A percentile compares a stretch with the other conserved stretches of the same genome.
Conservation (phyloP, 2,329 filamentous ascomycete species). For the Aureobasidium sp. region DNA sequence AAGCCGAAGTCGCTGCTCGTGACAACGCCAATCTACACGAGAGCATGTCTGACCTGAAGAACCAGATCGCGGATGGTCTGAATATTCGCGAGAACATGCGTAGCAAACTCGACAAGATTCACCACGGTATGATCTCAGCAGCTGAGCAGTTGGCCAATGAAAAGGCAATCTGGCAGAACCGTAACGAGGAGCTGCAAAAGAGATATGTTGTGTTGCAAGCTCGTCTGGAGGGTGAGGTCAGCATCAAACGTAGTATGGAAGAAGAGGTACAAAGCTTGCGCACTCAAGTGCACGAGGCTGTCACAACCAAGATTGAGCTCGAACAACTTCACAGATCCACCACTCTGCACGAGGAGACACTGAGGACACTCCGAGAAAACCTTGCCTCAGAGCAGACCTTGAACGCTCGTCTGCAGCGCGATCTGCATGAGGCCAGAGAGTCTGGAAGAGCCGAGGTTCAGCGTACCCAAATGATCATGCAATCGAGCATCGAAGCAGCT, state of each 20-base stretch:
- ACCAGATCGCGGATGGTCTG: slow-evolving; percentile 78
- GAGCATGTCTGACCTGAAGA: slow-evolving; percentile 63
- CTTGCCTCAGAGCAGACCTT: slow-evolving; percentile 65
- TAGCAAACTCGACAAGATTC: slow-evolving; percentile 72
- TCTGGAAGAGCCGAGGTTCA: slow-evolving; percentile 72
- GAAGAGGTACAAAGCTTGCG: slow-evolving; percentile 35
- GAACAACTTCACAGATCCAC: slow-evolving; percentile 53
- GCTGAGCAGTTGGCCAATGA: slow-evolving; percentile 75
- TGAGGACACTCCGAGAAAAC: slow-evolving; percentile 49
- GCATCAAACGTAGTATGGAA: slow-evolving; percentile 37
- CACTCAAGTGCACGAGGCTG: slow-evolving; percentile 12
- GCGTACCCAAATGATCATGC: slow-evolving; percentile 67
- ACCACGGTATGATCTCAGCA: slow-evolving; percentile 76
- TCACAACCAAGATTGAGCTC: slow-evolving; percentile 15
- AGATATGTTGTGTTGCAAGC: slow-evolving; percentile 47
- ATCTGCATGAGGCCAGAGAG: slow-evolving; percentile 77
- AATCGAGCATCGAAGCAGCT: slow-evolving; percentile 72
- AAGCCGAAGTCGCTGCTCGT: slow-evolving; percentile 47
- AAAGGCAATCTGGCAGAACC: slow-evolving; percentile 68
- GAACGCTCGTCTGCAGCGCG: slow-evolving; percentile 63
- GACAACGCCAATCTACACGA: slow-evolving; percentile 67
- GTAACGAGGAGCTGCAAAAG: slow-evolving; percentile 46
- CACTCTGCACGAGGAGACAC: slow-evolving; percentile 55
- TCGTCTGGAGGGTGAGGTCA: slow-evolving; percentile 38
- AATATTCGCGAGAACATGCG: slow-evolving; percentile 77